Evolutionary conservation across 768 basidiomycete species (phyloP).

Genomic region (Pleurotus giganteus): DNA sequence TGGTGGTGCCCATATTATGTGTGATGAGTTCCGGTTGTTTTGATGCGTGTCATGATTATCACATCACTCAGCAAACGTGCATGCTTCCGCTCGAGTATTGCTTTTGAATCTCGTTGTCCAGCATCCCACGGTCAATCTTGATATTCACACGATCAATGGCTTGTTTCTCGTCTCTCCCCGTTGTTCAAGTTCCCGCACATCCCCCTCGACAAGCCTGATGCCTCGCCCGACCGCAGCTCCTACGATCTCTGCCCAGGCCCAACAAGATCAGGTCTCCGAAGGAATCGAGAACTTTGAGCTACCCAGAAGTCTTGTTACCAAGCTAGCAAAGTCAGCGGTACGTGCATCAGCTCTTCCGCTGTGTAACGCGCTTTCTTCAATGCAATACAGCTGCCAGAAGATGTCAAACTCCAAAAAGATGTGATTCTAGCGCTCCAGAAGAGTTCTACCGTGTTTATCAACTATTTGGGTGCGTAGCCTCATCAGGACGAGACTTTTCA

Average conservation of each 20-base stretch:
- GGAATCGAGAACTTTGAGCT: constrained; percentile 90
- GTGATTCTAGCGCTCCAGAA: constrained; percentile 82
- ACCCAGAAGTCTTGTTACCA: constrained; percentile 78
- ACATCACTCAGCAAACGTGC: too few relatives aligned
- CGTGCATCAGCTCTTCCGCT: constrained; percentile 21
- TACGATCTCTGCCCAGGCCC: constrained; percentile 66
- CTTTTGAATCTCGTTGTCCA: too few relatives aligned
- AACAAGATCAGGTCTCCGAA: constrained; percentile 77
- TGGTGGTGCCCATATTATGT: not conserved
- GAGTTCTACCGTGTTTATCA: constrained; percentile 93
- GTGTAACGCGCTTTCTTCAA: not conserved
- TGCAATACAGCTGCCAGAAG: constrained; percentile 67
- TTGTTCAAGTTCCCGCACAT: too few relatives aligned
- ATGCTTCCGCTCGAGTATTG: too few relatives aligned
- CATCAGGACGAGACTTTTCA: constrained; percentile 4
- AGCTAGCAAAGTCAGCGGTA: constrained; percentile 84
- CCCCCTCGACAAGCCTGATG: too few relatives aligned
- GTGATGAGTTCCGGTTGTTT: not conserved
- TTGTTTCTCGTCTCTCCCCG: too few relatives aligned
- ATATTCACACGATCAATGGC: too few relatives aligned
- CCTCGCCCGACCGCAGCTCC: constrained; percentile 59
- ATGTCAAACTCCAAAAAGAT: constrained; percentile 87
- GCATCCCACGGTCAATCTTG: too few relatives aligned
- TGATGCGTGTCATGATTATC: too few relatives aligned
- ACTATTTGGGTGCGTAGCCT: constrained; percentile 71